Evolutionary conservation across 2,329 filamentous ascomycete species (phyloP).

Genomic region (Akanthomyces lecanii): DNA sequence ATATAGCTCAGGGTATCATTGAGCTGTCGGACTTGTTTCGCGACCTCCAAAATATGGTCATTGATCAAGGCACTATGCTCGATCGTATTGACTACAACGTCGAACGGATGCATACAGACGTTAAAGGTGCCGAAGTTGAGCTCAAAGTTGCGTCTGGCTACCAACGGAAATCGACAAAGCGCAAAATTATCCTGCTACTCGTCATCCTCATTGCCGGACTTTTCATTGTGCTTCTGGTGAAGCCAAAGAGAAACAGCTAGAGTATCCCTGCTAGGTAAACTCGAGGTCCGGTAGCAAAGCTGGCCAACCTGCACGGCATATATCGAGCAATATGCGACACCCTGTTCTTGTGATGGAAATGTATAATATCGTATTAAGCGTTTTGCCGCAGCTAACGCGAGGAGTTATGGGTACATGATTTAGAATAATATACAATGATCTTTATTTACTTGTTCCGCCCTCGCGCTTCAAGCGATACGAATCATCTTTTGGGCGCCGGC

Average conservation of each 20-base stretch:
- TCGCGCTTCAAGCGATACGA: not conserved
- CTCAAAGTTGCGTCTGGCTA: constrained; percentile 84
- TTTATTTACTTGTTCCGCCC: not conserved
- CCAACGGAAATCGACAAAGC: constrained; percentile 81
- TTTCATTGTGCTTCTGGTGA: constrained; percentile 78
- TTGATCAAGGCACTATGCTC: constrained; percentile 84
- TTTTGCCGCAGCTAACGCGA: not conserved
- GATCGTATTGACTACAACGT: constrained; percentile 98
- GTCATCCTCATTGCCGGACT: constrained; percentile 78
- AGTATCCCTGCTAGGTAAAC: too few relatives aligned
- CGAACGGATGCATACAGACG: constrained; percentile 87
- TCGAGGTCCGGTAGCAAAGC: not conserved
- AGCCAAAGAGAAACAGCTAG: constrained; percentile 58
- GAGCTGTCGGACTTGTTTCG: constrained; percentile 95
- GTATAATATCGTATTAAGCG: constrained; percentile 11
- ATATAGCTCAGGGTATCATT: constrained; percentile 97
- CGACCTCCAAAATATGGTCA: constrained; percentile 92
- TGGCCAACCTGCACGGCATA: not conserved
- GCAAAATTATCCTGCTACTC: constrained; percentile 88
- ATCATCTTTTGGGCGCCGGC: not conserved
- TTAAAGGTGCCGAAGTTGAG: constrained; percentile 90
- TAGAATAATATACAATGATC: constrained; percentile 7
- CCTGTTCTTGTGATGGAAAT: not conserved
- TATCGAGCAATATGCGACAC: not conserved
- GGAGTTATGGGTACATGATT: constrained; percentile 5